phyloP scores from a whole-genome alignment of 495 filamentous ascomycete genomes.

The Podospora comata region DNA sequence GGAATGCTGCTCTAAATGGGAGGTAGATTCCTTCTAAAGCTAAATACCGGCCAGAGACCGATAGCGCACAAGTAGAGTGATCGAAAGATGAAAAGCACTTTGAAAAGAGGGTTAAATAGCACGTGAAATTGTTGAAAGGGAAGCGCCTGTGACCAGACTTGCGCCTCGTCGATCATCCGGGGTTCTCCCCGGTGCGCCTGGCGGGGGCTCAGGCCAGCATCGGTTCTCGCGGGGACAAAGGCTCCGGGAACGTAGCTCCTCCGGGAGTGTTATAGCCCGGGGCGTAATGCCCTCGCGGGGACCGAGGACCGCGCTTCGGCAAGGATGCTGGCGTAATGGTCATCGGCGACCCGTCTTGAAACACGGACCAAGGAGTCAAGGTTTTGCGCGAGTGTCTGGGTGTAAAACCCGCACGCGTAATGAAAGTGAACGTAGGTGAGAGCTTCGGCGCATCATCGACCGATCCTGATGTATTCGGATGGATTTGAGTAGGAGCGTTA shows the following conservation, averaged over 20 bases:
- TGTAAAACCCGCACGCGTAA: slow-evolving; percentile 65
- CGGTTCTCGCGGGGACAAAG: slow-evolving; percentile 60
- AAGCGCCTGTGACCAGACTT: slow-evolving; percentile 66
- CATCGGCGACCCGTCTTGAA: slow-evolving; percentile 64
- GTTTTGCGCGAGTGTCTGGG: slow-evolving; percentile 66
- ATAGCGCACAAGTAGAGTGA: slow-evolving; percentile 74
- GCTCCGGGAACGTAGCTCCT: slow-evolving; percentile 56
- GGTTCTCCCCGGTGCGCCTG: slow-evolving; percentile 56
- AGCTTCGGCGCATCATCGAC: slow-evolving; percentile 63
- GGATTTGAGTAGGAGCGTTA: slow-evolving; percentile 75
- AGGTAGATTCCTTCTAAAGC: slow-evolving; percentile 72
- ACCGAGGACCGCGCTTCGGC: slow-evolving; percentile 34
- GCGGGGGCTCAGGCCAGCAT: slow-evolving; percentile 58
- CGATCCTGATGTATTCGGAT: slow-evolving; percentile 71
- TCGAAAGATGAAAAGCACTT: slow-evolving; percentile 72
- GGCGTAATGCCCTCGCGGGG: slow-evolving; percentile 26
- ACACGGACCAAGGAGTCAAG: slow-evolving; percentile 74
- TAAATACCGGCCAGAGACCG: slow-evolving; percentile 69
- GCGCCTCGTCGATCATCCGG: slow-evolving; percentile 51
- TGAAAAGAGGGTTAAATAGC: slow-evolving; percentile 71
- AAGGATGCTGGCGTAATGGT: slow-evolving; percentile 64
- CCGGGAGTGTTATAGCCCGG: slow-evolving; percentile 61
- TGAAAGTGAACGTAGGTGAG: slow-evolving; percentile 62
- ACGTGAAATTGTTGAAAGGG: slow-evolving; percentile 76
- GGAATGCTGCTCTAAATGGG: slow-evolving; percentile 70